Percentiles rank a stretch among this genome's conserved stretches.
phyloP scores from a whole-genome alignment of 2,329 filamentous ascomycete species.

The Curvularia lunata region DNA sequence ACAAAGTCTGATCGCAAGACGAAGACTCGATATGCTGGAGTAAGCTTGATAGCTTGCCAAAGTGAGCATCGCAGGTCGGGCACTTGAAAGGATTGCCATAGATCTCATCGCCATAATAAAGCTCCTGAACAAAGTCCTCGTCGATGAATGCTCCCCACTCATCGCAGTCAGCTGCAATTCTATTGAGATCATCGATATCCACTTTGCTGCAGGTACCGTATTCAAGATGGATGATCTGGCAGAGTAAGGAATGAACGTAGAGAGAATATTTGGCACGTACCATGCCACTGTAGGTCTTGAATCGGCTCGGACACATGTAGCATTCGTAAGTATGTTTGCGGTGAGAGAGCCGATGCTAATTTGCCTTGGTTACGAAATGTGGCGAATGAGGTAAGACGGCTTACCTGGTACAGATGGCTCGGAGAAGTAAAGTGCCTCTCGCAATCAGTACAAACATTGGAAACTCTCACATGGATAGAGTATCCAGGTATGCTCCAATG shows the following conservation, averaged over 20 bases:
- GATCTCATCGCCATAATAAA: background rate
- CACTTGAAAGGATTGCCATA: background rate
- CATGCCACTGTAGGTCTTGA: constrained; percentile 10
- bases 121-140: background rate
- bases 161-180: background rate
- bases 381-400: background rate
- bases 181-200: background rate
- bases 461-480: background rate
- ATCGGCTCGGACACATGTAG: background rate
- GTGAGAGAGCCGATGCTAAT: background rate
- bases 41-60: constrained; percentile 12
- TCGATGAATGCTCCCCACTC: background rate
- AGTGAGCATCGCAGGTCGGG: background rate
- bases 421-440: constrained; percentile 2
- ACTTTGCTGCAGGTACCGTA: background rate
- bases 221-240: constrained; percentile 9
- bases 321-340: background rate
- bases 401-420: background rate
- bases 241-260: background rate
- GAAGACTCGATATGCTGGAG: constrained; percentile 17
- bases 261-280: background rate
- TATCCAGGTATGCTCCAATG: background rate
- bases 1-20: constrained; percentile 9
- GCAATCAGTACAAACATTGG: background rate
- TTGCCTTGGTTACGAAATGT: background rate